Evolutionary conservation across 805 yeast genomes (phyloP), one percentile per base, ranked within the genome.

Genomic region (Myxozyma melibiosi): DNA sequence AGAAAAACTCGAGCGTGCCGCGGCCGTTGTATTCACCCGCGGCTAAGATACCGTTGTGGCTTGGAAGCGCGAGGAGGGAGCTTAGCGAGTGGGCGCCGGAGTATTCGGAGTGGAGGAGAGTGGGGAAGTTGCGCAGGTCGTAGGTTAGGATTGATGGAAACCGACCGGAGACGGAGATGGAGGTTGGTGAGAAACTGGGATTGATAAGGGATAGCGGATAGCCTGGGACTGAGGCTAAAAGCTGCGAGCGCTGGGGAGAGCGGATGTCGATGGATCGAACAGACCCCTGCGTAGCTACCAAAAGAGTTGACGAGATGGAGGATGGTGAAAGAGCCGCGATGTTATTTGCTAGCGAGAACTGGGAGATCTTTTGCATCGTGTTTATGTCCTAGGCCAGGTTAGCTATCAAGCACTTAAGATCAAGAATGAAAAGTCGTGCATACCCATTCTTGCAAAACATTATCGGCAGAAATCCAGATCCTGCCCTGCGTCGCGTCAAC

Each of bases 21-120:
- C 65, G 63, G 6, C 65, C 65, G 33, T 59, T 60, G 41, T 61
- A 61, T 31, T 59, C 64, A 2, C 65, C 65, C 4, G 58, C 61
- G 2, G 65, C 65, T 9, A 61, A 38, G 13, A 61, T 38, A 1
- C 53, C 58, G 16, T 47, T 25, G 11, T 22, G 3, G 4, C 30
- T 22, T 11, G 62, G 55, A 1, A 55, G 24, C 6, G 55, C 20
- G 16, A 41, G 35, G 6, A 61, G 42, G 33, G 46, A 37, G 41
- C 55, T 41, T 13, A 61, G 37, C n/a, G 64, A 51, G 37, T 61
- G 65, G 2, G 65, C 65, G 25, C 65, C 65, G 5, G 65, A 61
- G 30, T 61, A 61, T 1, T 52, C 30, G 8, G 58, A 45, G 25
- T 50, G 24, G 8, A 49, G 31, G 22, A 53, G 31, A 2, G 48